Base-by-base conservation (phyloP, 2,329 filamentous ascomycete species). In the Alternaria alternata region DNA sequence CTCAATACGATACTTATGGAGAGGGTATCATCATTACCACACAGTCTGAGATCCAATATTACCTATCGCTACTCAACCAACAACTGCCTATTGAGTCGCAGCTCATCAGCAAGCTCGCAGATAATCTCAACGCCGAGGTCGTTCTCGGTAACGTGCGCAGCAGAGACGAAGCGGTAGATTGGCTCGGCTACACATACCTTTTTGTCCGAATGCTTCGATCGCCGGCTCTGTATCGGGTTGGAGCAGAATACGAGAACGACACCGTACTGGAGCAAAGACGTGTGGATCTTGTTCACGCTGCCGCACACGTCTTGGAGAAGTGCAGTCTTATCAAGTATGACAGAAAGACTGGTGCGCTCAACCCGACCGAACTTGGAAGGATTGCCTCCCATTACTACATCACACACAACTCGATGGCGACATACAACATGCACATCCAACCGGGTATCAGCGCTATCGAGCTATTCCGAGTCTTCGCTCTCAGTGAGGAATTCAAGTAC, bases 361-460 rank as follows among this genome's bases (percentile, higher is more conserved):
- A 96, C 79, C 88, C 92, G 4, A 99, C 95, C 0, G 95, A 99
- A 78, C 89, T 99, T 55, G 95, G 96, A 53, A 90, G 95, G 42
- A 96, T 99, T 68, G 91, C 96, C 6, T 98, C 94, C 14, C 95
- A 99, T 78, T 99, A 99, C 83, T 99, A 99, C 82, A 97, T 99
- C 74, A 95, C 93, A 0, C 89, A 97, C 79, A 92, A 88, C 68
- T 98, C 94, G 14, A 99, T 99, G 95, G 86, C 94, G 68, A 97
- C 92, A 1, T 99, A 99, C 82, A 97, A 97, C 77, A 92, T 91
- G 75, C 90, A 98, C 67, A 92, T 99, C 48, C 94, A 97, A 75
- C 93, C 94, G 14, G 93, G 91, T 11, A 95, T 97, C 70, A 93
- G 91, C 26, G 92, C 92, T 6, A 97, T 99, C 65, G 95, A 99